Percentiles rank a stretch among this genome's conserved stretches.
These are phyloP conservation scores for Magnolia changhungtana DNA, from an alignment of 164 flowering plant species.

Conservation along the genomic window DNA sequence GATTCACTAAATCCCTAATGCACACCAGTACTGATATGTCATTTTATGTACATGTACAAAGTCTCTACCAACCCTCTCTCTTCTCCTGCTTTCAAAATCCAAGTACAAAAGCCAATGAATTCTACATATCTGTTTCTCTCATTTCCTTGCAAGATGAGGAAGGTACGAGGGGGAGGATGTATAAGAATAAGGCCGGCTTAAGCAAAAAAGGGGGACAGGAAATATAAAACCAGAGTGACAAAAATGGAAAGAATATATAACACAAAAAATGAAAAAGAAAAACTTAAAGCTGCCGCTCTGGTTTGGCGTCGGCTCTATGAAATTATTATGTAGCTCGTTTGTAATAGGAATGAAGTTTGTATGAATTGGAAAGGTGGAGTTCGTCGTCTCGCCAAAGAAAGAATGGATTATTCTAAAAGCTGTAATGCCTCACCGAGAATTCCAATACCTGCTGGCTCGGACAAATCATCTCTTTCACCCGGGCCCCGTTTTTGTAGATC, in stretches of 20 bases:
- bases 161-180: conserved; percentile 15
- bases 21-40: conserved; percentile 9
- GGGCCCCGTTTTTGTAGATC: conserved; percentile 68
- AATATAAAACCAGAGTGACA: conserved; percentile 37
- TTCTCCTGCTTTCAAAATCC: conserved; percentile 1
- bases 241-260: conserved; percentile 53
- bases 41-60: conserved; percentile 24
- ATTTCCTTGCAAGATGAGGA: conserved; percentile 4
- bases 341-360: conserved; percentile 33
- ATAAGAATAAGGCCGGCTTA: conserved; percentile 37
- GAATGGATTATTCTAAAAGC: conserved; percentile 31
- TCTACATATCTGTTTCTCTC: neutral
- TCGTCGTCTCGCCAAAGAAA: neutral
- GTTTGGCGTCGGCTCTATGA: conserved; percentile 32
- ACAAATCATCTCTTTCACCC: conserved; percentile 77
- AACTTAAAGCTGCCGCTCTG: conserved; percentile 27
- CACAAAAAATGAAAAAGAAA: conserved; percentile 22
- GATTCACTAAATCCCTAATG: conserved; percentile 8
- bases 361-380: conserved; percentile 18
- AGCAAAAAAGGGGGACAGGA: conserved; percentile 6
- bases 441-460: conserved; percentile 75
- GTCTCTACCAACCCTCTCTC: conserved; percentile 27
- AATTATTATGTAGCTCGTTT: conserved; percentile 39
- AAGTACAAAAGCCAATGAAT: conserved; percentile 1
- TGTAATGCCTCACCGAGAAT: conserved; percentile 75